These are phyloP conservation scores for Microbotryum scabiosae DNA, from an alignment of 1,284 basidiomycete genomes.

Conservation along the genomic window DNA sequence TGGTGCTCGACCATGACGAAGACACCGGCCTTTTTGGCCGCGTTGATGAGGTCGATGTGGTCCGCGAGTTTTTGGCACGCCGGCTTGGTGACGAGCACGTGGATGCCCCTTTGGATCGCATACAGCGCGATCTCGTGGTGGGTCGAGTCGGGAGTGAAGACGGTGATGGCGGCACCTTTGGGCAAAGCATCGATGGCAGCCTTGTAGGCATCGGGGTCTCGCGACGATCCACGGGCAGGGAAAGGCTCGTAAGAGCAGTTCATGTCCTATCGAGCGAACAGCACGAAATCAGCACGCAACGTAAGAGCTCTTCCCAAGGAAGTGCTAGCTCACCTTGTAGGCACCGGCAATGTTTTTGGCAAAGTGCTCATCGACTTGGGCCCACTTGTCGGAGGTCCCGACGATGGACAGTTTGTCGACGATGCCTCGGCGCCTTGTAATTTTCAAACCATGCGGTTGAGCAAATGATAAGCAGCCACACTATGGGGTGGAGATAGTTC, in stretches of 20 bases:
- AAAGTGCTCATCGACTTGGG: conserved; percentile 71
- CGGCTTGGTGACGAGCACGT: conserved; percentile 87
- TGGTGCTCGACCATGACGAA: conserved; percentile 83
- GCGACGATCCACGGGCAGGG: conserved; percentile 57
- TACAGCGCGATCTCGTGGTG: conserved; percentile 78
- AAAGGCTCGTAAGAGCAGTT: conserved; percentile 61
- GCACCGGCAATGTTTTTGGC: conserved; percentile 69
- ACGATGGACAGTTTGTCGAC: conserved; percentile 64
- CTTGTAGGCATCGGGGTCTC: conserved; percentile 76
- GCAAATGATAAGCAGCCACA: too few species aligned
- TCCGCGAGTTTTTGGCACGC: conserved; percentile 76
- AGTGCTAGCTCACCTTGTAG: conserved; percentile 65
- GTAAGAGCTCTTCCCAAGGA: conserved; percentile 53
- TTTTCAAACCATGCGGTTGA: neutral
- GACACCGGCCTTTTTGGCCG: conserved; percentile 67
- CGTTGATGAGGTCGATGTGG: conserved; percentile 65
- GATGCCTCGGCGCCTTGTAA: conserved; percentile 62
- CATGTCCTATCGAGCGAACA: neutral
- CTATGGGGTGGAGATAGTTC: too few species aligned
- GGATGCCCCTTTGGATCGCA: conserved; percentile 71
- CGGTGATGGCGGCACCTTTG: conserved; percentile 75
- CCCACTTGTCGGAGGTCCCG: conserved; percentile 78
- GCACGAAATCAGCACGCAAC: conserved; percentile 3
- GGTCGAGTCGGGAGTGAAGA: conserved; percentile 68
- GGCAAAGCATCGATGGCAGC: conserved; percentile 68